Conservation (phyloP, 2,329 filamentous ascomycete genomes). For the Epichloe bromicola region DNA sequence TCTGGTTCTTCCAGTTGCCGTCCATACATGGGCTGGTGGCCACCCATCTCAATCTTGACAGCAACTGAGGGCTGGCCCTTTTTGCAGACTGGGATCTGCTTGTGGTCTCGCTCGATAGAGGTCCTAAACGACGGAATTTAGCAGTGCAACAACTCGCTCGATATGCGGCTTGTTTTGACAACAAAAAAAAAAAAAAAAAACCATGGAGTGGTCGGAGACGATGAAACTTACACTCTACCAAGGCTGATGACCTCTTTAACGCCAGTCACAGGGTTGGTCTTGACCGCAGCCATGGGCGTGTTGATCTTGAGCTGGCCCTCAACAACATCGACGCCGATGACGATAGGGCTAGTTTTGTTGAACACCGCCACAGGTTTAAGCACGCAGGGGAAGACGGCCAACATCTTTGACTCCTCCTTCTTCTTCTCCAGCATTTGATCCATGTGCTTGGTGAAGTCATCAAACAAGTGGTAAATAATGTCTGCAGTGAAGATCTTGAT, state of each 20-base stretch:
- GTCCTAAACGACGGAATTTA: slow-evolving; percentile 39
- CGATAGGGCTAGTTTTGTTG: slow-evolving; percentile 95
- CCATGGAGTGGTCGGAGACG: not conserved
- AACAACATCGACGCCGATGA: slow-evolving; percentile 88
- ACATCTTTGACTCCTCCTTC: slow-evolving; percentile 91
- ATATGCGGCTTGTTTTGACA: not conserved
- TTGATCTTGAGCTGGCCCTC: slow-evolving; percentile 78
- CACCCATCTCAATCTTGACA: slow-evolving; percentile 89
- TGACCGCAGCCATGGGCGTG: slow-evolving; percentile 81
- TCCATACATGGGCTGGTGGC: slow-evolving; percentile 86
- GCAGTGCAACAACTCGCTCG: not conserved
- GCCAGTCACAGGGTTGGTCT: slow-evolving; percentile 64
- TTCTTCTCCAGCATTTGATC: slow-evolving; percentile 72
- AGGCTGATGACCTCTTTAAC: slow-evolving; percentile 73
- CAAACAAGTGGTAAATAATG: slow-evolving; percentile 98
- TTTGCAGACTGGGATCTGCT: slow-evolving; percentile 89
- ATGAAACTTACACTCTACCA: slow-evolving; percentile 74
- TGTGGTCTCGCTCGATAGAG: slow-evolving; percentile 95
- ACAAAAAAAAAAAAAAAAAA: not conserved
- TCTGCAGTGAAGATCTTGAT: slow-evolving; percentile 98
- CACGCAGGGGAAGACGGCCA: slow-evolving; percentile 94
- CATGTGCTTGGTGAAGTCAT: slow-evolving; percentile 94
- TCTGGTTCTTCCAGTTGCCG: slow-evolving; percentile 91
- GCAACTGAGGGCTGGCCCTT: slow-evolving; percentile 95
- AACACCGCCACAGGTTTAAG: slow-evolving; percentile 84